phyloP scores from a whole-genome alignment of 2,329 filamentous ascomycete genomes.

The Talaromyces pinophilus region DNA sequence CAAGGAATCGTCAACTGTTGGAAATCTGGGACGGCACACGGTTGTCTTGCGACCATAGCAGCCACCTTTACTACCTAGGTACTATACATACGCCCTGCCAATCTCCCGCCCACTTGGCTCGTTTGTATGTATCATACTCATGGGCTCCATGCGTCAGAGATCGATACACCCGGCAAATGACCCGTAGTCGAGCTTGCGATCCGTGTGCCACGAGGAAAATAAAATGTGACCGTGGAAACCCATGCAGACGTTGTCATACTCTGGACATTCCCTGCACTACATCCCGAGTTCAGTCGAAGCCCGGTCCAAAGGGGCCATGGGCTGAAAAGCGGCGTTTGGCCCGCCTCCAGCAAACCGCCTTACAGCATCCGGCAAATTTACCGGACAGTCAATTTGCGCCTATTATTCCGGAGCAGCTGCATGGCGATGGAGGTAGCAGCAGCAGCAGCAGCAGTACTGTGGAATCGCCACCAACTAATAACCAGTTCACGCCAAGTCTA shows the following conservation, averaged over 20 bases:
- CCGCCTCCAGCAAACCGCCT: constrained; percentile 18
- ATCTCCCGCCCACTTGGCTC: constrained; percentile 12
- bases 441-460: constrained; percentile 11
- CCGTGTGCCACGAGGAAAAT: constrained; percentile 24
- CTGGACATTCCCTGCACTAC: constrained; percentile 23
- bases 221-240: constrained; percentile 23
- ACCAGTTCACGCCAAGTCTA: constrained; percentile 10
- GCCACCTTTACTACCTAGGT: not conserved
- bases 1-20: not conserved
- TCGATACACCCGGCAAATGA: constrained; percentile 22
- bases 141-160: constrained; percentile 20
- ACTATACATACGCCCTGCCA: not conserved
- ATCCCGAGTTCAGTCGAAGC: constrained; percentile 22
- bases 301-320: constrained; percentile 23
- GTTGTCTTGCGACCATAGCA: constrained; percentile 3
- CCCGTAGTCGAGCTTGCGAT: constrained; percentile 23
- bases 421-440: not conserved
- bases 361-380: constrained; percentile 14
- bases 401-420: not conserved
- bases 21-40: not conserved
- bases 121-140: constrained; percentile 23
- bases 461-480: constrained; percentile 4
- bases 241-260: constrained; percentile 20
- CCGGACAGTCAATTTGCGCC: constrained; percentile 11
- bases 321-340: constrained; percentile 22